These are phyloP conservation scores for Pecoramyces ruminantium DNA, from an alignment of 192 early-diverging fungal genomes.

Conservation along the genomic window DNA sequence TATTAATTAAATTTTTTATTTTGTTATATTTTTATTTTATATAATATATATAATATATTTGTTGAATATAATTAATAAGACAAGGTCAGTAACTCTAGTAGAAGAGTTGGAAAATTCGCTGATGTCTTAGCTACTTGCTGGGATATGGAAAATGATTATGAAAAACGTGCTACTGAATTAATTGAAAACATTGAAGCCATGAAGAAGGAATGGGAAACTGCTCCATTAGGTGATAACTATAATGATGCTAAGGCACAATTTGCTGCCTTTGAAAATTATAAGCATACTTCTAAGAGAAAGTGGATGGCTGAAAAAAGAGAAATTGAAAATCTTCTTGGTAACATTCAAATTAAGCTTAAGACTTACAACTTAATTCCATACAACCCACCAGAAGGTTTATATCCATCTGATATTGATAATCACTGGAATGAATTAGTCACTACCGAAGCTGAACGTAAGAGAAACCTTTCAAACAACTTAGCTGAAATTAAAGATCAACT, in stretches of 20 bases:
- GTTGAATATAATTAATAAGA: too few relatives aligned
- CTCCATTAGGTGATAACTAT: slow-evolving; percentile 50
- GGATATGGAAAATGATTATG: slow-evolving; percentile 91
- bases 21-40: neutral
- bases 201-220: slow-evolving; percentile 46
- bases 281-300: slow-evolving; percentile 54
- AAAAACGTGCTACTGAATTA: slow-evolving; percentile 56
- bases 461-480: slow-evolving; percentile 54
- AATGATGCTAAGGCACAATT: slow-evolving; percentile 56
- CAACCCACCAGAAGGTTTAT: slow-evolving; percentile 55
- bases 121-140: slow-evolving; percentile 74
- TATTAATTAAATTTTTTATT: too few relatives aligned
- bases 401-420: slow-evolving; percentile 51
- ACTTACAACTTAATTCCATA: slow-evolving; percentile 85
- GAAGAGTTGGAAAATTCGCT: slow-evolving; percentile 83
- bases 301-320: slow-evolving; percentile 88
- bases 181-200: slow-evolving; percentile 48
- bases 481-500: slow-evolving; percentile 63
- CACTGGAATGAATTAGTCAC: slow-evolving; percentile 55
- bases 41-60: neutral
- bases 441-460: slow-evolving; percentile 62
- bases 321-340: slow-evolving; percentile 76
- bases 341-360: slow-evolving; percentile 91
- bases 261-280: slow-evolving; percentile 65
- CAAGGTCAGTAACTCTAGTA: slow-evolving; percentile 72